phyloP scores from a whole-genome alignment of 306 rosid species.

The Luffa acutangula region DNA sequence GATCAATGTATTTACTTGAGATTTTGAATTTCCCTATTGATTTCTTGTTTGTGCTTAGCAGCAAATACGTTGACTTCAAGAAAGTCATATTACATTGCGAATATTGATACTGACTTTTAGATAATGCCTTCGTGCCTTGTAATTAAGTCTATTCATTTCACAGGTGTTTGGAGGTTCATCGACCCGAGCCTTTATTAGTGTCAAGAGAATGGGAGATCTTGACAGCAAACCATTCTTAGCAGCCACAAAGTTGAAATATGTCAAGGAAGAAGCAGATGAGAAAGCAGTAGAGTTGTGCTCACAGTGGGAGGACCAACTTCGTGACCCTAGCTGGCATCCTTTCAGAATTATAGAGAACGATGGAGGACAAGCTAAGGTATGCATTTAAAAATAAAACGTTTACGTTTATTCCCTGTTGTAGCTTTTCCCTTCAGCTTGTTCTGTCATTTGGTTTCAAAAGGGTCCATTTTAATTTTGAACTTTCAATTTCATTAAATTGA shows the following conservation, averaged over 20 bases:
- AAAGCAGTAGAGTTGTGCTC: constrained; percentile 35
- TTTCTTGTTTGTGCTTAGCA: not conserved
- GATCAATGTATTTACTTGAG: constrained; percentile 29
- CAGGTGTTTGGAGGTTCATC: constrained; percentile 23
- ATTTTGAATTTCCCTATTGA: not conserved
- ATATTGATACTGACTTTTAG: not conserved
- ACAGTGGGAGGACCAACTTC: constrained; percentile 44
- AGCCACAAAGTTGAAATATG: constrained; percentile 27
- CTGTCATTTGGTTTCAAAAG: not conserved
- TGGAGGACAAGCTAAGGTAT: constrained; percentile 29
- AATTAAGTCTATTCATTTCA: constrained; percentile 8
- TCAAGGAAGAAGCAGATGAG: constrained; percentile 17
- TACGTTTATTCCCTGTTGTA: not conserved
- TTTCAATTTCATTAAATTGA: too few relatives aligned
- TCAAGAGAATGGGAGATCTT: constrained; percentile 50
- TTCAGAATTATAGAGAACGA: constrained; percentile 29
- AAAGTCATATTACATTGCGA: not conserved
- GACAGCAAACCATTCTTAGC: constrained; percentile 33
- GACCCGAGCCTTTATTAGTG: constrained; percentile 26
- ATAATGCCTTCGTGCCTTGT: not conserved
- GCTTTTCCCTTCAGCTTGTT: not conserved
- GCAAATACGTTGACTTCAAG: not conserved
- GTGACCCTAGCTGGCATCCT: constrained; percentile 86
- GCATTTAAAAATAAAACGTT: not conserved
- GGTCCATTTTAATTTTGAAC: too few relatives aligned